Conservation (phyloP, 2,329 filamentous ascomycete genomes). For the Ilyonectria sp. region DNA sequence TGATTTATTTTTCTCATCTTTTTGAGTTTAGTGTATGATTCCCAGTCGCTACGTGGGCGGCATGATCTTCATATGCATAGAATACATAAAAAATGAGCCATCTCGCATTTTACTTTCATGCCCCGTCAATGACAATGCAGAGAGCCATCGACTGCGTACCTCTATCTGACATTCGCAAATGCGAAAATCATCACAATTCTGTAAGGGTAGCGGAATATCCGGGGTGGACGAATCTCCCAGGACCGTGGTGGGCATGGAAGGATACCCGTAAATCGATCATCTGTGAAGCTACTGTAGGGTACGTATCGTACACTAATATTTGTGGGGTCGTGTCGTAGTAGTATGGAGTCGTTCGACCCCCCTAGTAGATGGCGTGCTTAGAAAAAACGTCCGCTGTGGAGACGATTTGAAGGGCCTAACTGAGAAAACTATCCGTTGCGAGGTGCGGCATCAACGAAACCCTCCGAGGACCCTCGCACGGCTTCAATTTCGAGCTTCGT, state of each 20-base stretch:
- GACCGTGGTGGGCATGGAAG: no score
- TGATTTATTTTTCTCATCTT: neutral
- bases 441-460: neutral
- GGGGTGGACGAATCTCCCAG: no score
- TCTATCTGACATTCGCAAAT: neutral
- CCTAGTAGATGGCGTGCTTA: neutral
- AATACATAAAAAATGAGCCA: neutral
- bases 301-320: neutral
- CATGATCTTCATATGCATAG: no score
- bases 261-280: no score
- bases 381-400: conserved; percentile 14
- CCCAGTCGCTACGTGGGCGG: neutral
- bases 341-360: neutral
- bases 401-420: neutral
- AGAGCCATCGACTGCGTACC: neutral
- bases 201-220: no score
- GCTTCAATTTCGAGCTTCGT: conserved; percentile 9
- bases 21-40: neutral
- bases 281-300: no score
- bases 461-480: conserved; percentile 18
- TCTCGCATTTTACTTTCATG: neutral
- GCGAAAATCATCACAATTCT: neutral
- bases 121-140: neutral
- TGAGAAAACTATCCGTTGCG: conserved; percentile 3
- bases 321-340: neutral